Evolutionary conservation across 176 grass and related monocot species (phyloP), one percentile per base, ranked within the genome.

Genomic region (Rhynchospora pubera): DNA sequence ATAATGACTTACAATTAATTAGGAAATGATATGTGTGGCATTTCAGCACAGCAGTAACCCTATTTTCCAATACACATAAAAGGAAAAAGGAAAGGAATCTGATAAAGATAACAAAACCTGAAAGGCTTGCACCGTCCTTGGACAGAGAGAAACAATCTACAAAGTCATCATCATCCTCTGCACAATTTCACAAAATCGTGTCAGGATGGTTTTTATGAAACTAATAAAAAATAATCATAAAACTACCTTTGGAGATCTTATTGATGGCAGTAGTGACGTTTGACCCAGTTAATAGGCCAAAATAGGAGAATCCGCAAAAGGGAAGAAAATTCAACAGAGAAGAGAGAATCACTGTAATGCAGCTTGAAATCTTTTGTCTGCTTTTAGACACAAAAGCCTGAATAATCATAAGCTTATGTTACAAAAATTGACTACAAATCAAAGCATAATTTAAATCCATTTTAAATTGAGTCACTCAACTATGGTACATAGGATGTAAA

Each of bases 401-500:
- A 69, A 88, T 85, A 80, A 80, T 74, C 71, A 80, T 65, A 75
- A 76, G 39, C 11, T 47, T 21, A 56, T 61, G 48, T 80, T 69
- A 80, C 11, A 86, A 26, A 58, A 86, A 64, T 74, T 77, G 9
- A 26, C 15, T 65, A 65, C 21, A 62, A 21, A 80, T 11, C 15
- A 64, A 64, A 48, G 12, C 56, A 23, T 23, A 47, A 52, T 65
- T 65, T 42, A 21, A 63, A 65, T 23, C 6, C 6, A n/a, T 60
- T 59, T 79, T 34, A 2, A 57, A 4, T 64, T 16, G 18, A 24
- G 79, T 32, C 86, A 89, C 90, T 94, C 78, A 89, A 94, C 94
- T 92, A 94, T 94, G 70, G 85, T 97, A 69, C 94, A 92, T 81
- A 97, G 87, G 52, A 87, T 59, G 44, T 97, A 94, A 81, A 97